These are phyloP conservation scores for Acanthamoeba sp. DNA, from an alignment of 208 protist genomes.

Conservation along the genomic window DNA sequence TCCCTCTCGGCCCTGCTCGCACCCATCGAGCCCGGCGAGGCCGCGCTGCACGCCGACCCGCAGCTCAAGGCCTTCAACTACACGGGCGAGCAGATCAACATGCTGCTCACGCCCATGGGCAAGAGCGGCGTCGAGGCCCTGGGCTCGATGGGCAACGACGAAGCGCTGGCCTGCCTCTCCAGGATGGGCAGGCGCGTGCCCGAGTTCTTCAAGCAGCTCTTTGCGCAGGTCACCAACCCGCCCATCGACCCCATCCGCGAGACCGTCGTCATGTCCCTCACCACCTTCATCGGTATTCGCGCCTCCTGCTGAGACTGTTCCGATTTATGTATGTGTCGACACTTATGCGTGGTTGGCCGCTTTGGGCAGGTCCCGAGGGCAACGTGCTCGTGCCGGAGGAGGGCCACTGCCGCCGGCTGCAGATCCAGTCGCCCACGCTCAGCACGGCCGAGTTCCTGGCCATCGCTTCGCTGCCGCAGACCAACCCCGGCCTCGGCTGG, in stretches of 20 bases:
- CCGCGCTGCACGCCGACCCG: conserved; percentile 10
- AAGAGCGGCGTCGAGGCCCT: conserved; percentile 85
- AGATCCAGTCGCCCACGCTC: conserved; percentile 87
- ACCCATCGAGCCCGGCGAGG: not conserved
- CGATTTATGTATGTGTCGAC: too few species aligned
- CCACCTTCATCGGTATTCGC: not conserved
- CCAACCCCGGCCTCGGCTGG: not conserved
- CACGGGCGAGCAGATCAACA: conserved; percentile 83
- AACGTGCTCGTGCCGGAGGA: conserved; percentile 85
- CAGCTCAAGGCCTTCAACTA: conserved; percentile 76
- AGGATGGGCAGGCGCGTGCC: conserved; percentile 85
- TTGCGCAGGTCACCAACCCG: conserved; percentile 92
- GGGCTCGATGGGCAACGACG: conserved; percentile 92
- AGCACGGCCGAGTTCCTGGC: conserved; percentile 72
- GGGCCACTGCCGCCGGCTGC: conserved; percentile 79
- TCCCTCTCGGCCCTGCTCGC: not conserved
- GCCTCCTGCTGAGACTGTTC: conserved; percentile 74
- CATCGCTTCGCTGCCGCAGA: conserved; percentile 38
- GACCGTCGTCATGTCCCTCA: conserved; percentile 75
- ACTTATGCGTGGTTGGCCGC: too few species aligned
- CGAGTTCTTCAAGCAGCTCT: conserved; percentile 93
- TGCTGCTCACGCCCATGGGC: conserved; percentile 80
- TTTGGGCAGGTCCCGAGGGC: conserved; percentile 87
- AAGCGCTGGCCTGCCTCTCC: conserved; percentile 88
- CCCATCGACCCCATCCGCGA: conserved; percentile 93